Evolutionary conservation across 345 rosid species (phyloP).

Genomic region (Camelina laxa): DNA sequence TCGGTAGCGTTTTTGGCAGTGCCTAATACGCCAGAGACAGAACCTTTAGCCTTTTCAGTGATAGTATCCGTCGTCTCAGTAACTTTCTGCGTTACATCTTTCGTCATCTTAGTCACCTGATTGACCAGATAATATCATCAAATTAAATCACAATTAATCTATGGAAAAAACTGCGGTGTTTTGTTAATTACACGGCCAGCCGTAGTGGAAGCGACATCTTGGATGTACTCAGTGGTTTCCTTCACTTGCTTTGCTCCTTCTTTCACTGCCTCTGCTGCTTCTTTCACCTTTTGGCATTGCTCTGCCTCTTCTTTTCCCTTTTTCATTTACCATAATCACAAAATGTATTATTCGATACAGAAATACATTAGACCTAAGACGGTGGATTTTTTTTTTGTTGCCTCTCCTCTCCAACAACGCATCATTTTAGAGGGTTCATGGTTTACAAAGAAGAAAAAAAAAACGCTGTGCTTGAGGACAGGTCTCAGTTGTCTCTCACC

Average conservation of each 20-base stretch:
- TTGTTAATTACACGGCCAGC: constrained; percentile 44
- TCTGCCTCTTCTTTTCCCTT: constrained; percentile 54
- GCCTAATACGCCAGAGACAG: constrained; percentile 43
- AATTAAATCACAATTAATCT: background rate
- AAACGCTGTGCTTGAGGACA: background rate
- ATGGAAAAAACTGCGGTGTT: background rate
- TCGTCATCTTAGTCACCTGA: constrained; percentile 48
- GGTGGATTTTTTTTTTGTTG: no score
- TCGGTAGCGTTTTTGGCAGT: constrained; percentile 41
- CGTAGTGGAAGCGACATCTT: constrained; percentile 41
- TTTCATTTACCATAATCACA: constrained; percentile 16
- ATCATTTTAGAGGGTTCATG: no score
- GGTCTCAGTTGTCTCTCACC: constrained; percentile 21
- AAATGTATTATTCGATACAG: background rate
- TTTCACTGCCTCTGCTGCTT: constrained; percentile 70
- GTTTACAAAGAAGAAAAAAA: no score
- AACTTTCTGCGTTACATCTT: constrained; percentile 46
- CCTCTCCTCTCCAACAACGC: no score
- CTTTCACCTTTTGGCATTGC: constrained; percentile 55
- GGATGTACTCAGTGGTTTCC: constrained; percentile 52
- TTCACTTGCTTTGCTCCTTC: constrained; percentile 60
- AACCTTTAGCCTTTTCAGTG: constrained; percentile 47
- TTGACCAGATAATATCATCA: background rate
- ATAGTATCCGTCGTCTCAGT: constrained; percentile 40
- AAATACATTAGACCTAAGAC: no score